These are phyloP conservation scores for Geopyxis carbonaria DNA, from an alignment of 495 filamentous ascomycete species.

Conservation along the genomic window DNA sequence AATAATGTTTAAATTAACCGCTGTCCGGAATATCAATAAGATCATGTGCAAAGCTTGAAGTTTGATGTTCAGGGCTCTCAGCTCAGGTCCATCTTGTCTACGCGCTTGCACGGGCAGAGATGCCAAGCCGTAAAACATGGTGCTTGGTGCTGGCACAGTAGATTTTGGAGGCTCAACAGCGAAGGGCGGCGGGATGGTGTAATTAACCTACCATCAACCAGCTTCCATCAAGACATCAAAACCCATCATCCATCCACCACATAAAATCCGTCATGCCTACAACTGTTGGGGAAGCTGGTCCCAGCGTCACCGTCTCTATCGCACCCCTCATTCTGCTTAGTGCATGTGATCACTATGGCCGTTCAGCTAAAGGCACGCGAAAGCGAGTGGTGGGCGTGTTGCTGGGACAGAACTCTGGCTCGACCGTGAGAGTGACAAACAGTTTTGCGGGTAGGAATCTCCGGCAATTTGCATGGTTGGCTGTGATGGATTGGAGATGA, in stretches of 20 bases:
- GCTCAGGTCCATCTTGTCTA: too few relatives aligned
- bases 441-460: constrained; percentile 73
- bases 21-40: too few relatives aligned
- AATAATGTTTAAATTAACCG: too few relatives aligned
- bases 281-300: constrained; percentile 22
- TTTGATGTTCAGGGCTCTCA: too few relatives aligned
- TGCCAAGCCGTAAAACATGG: too few relatives aligned
- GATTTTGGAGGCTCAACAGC: too few relatives aligned
- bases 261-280: constrained; percentile 18
- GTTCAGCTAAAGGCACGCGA: constrained; percentile 69
- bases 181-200: too few relatives aligned
- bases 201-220: too few relatives aligned
- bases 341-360: constrained; percentile 95
- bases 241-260: background rate
- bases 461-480: constrained; percentile 8
- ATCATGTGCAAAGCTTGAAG: too few relatives aligned
- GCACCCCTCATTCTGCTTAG: constrained; percentile 95
- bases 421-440: constrained; percentile 92
- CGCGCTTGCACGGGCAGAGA: too few relatives aligned
- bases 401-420: constrained; percentile 85
- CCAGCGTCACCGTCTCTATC: constrained; percentile 61
- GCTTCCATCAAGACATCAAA: constrained; percentile 11
- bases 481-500: constrained; percentile 9
- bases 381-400: constrained; percentile 95
- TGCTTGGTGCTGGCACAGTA: too few relatives aligned